phyloP scores from a whole-genome alignment of 805 yeast genomes.

The Saccharomycopsis capsularis region DNA sequence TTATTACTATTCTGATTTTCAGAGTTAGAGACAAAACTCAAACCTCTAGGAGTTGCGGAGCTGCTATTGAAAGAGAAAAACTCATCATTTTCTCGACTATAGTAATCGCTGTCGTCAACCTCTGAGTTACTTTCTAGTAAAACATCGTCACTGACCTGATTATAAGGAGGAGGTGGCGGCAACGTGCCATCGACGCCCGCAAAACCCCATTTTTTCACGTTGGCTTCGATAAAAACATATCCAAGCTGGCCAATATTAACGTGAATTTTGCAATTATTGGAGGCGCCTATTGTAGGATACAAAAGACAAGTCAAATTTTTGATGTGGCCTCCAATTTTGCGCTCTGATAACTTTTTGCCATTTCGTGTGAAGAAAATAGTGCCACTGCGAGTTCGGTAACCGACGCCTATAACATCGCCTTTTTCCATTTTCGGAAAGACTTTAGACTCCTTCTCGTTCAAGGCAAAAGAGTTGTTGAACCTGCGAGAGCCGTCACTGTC shows the following conservation, averaged over 20 bases:
- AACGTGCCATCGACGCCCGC: constrained; percentile 83
- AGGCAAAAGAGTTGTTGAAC: constrained; percentile 64
- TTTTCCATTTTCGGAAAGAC: constrained; percentile 55
- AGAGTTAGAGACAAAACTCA: neutral
- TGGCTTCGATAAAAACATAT: constrained; percentile 84
- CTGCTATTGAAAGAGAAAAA: constrained; percentile 1
- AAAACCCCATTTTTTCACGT: constrained; percentile 91
- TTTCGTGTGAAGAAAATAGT: constrained; percentile 90
- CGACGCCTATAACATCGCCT: constrained; percentile 93
- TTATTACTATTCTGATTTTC: neutral
- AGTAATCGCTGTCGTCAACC: constrained; percentile 38
- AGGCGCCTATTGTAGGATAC: constrained; percentile 87
- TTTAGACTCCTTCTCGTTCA: constrained; percentile 38
- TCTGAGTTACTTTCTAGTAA: constrained; percentile 47
- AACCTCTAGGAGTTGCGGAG: too few species aligned
- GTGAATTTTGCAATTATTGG: constrained; percentile 72
- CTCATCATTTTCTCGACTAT: constrained; percentile 5
- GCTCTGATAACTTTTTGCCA: constrained; percentile 82
- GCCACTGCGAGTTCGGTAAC: constrained; percentile 76
- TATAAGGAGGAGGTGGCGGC: constrained; percentile 92
- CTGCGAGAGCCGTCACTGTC: constrained; percentile 81
- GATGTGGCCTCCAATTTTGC: constrained; percentile 72
- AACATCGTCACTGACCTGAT: constrained; percentile 69
- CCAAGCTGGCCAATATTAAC: constrained; percentile 88
- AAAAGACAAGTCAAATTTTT: constrained; percentile 38